Evolutionary conservation across 306 rosid species (phyloP).

Genomic region (Glycine latifolia): DNA sequence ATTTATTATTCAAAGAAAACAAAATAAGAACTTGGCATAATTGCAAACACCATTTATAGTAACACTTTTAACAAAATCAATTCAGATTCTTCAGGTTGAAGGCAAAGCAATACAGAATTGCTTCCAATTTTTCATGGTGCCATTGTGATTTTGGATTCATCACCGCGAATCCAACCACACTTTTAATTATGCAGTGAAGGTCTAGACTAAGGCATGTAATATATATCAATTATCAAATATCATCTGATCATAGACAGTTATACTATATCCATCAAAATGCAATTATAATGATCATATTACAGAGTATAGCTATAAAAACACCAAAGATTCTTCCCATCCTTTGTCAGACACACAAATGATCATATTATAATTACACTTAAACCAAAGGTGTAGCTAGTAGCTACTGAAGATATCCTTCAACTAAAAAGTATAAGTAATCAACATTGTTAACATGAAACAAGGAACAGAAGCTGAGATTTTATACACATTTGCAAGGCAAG

Average conservation of each 20-base stretch:
- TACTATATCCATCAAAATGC: conserved; percentile 11
- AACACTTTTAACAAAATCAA: not conserved
- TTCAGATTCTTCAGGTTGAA: not conserved
- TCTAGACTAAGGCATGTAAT: no score
- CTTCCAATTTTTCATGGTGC: not conserved
- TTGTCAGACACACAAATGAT: not conserved
- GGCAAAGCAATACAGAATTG: not conserved
- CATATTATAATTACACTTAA: no score
- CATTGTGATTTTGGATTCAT: not conserved
- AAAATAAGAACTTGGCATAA: not conserved
- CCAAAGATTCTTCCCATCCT: not conserved
- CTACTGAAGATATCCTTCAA: no score
- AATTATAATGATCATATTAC: not conserved
- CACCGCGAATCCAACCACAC: no score
- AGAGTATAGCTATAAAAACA: not conserved
- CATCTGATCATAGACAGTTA: no score
- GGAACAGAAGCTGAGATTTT: no score
- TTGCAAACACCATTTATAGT: not conserved
- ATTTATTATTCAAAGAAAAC: not conserved
- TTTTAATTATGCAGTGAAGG: no score
- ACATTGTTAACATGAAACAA: no score
- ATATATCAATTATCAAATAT: no score
- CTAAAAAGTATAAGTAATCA: no score
- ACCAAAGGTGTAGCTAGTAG: no score
- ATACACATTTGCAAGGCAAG: no score